Evolutionary conservation across 202 grass and related monocot species (phyloP).

Genomic region (Carex sylvatica): DNA sequence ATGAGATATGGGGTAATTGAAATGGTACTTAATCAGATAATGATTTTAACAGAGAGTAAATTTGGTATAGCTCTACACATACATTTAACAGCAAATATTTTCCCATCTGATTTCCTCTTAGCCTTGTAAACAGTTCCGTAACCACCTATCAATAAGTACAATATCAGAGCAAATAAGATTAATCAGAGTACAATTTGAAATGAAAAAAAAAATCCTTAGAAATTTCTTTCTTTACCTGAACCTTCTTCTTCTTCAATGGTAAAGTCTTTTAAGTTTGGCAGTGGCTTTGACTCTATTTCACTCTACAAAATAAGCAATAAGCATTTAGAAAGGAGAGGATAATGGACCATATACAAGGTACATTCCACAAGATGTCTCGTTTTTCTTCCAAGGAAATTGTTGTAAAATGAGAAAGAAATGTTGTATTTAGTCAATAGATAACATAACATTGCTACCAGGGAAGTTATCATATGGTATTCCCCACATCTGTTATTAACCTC

Average conservation of each 20-base stretch:
- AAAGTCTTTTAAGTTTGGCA: slow-evolving; percentile 67
- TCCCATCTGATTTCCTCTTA: slow-evolving; percentile 56
- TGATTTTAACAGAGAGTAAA: not conserved
- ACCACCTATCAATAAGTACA: slow-evolving; percentile 49
- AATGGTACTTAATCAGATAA: slow-evolving; percentile 4
- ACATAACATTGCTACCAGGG: not conserved
- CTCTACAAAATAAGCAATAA: slow-evolving; percentile 41
- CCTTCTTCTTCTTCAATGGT: slow-evolving; percentile 92
- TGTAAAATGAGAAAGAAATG: not conserved
- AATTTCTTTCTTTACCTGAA: slow-evolving; percentile 54
- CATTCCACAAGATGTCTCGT: not conserved
- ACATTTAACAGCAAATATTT: slow-evolving; percentile 88
- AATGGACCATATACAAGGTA: not conserved
- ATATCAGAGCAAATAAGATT: not conserved
- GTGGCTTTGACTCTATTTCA: slow-evolving; percentile 40
- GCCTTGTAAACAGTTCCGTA: slow-evolving; percentile 89
- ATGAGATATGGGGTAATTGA: slow-evolving; percentile 15
- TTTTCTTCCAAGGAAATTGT: not conserved
- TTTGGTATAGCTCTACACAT: slow-evolving; percentile 18
- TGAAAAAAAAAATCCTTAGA: not conserved
- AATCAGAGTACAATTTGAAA: slow-evolving; percentile 1
- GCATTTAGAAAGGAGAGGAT: slow-evolving; percentile 17
- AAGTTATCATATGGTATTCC: not conserved
- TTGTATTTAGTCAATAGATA: not conserved
- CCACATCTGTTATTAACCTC: slow-evolving; percentile 7